phyloP scores from a whole-genome alignment of 768 basidiomycete species.

The Xerocomellus dryophilus region DNA sequence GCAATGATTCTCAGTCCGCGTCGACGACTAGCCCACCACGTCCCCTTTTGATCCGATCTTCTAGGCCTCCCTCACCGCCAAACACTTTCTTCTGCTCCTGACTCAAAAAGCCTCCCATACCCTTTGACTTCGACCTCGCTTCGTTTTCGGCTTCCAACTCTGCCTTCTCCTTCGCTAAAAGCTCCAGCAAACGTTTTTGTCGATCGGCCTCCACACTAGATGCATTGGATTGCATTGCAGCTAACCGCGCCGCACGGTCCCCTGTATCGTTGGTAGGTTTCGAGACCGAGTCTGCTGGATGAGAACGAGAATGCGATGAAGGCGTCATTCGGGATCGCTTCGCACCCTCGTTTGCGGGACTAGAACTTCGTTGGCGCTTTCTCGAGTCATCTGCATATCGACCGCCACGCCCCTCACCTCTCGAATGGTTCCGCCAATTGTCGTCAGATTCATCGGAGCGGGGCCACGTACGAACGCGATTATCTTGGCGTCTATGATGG shows the following conservation, averaged over 20 bases:
- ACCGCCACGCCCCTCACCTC: constrained; percentile 22
- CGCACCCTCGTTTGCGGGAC: constrained; percentile 25
- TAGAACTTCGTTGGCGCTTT: constrained; percentile 40
- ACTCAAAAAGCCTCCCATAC: constrained; percentile 77
- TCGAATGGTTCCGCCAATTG: constrained; percentile 28
- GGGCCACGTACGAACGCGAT: constrained; percentile 41
- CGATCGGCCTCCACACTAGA: constrained; percentile 63
- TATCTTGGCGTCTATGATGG: constrained; percentile 12
- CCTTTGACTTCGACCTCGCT: constrained; percentile 66
- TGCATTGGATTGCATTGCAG: constrained; percentile 83
- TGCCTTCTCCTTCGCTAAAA: constrained; percentile 75
- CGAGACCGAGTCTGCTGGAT: constrained; percentile 9
- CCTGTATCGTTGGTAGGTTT: constrained; percentile 31
- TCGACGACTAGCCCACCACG: constrained; percentile 68
- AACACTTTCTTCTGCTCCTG: constrained; percentile 84
- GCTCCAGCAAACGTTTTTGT: constrained; percentile 61
- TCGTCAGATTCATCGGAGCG: constrained; percentile 55
- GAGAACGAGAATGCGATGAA: constrained; percentile 26
- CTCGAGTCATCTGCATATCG: constrained; percentile 34
- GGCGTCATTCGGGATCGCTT: constrained; percentile 52
- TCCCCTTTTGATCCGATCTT: constrained; percentile 74
- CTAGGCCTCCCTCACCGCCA: constrained; percentile 71
- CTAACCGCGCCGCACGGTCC: constrained; percentile 81
- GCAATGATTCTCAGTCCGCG: constrained; percentile 27
- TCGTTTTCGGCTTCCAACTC: constrained; percentile 72